These are phyloP conservation scores for Microthyrium microscopicum DNA, from an alignment of 2,329 filamentous ascomycete genomes.

Conservation along the genomic window DNA sequence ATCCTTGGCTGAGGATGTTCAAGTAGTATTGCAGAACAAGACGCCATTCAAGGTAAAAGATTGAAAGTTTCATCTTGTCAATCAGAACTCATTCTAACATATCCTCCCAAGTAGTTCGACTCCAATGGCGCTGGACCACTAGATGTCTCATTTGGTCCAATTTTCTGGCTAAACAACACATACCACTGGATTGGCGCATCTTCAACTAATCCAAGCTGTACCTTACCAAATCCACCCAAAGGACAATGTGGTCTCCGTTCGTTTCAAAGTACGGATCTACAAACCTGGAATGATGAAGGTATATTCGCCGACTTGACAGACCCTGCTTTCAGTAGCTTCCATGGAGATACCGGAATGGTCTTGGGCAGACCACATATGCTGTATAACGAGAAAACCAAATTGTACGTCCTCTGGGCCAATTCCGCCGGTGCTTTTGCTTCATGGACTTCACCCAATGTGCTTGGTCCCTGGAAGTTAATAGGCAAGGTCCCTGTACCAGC, in stretches of 20 bases:
- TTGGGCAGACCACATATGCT: conserved; percentile 4
- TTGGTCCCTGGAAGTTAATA: conserved; percentile 2
- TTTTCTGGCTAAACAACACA: conserved; percentile 3
- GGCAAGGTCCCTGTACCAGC: conserved; percentile 1
- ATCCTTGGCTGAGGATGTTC: conserved; percentile 5
- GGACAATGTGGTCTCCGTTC: conserved; percentile 5
- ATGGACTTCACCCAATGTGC: neutral
- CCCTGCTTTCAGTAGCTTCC: neutral
- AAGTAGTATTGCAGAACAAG: conserved; percentile 2
- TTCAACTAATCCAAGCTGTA: neutral
- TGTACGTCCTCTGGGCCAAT: conserved; percentile 4
- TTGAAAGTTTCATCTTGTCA: neutral
- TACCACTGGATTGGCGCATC: conserved; percentile 5
- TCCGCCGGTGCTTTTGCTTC: conserved; percentile 1
- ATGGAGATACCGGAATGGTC: neutral
- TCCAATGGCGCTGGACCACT: conserved; percentile 4
- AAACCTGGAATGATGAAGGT: conserved; percentile 5
- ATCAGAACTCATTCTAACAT: neutral
- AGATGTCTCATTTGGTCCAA: conserved; percentile 3
- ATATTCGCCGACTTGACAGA: conserved; percentile 5
- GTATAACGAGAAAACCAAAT: conserved; percentile 1
- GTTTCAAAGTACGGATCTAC: conserved; percentile 1
- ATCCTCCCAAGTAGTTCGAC: neutral
- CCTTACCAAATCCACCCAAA: neutral
- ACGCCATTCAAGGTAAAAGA: conserved; percentile 2